Conservation (phyloP, 208 protist species). For the Crithidia sp. region DNA sequence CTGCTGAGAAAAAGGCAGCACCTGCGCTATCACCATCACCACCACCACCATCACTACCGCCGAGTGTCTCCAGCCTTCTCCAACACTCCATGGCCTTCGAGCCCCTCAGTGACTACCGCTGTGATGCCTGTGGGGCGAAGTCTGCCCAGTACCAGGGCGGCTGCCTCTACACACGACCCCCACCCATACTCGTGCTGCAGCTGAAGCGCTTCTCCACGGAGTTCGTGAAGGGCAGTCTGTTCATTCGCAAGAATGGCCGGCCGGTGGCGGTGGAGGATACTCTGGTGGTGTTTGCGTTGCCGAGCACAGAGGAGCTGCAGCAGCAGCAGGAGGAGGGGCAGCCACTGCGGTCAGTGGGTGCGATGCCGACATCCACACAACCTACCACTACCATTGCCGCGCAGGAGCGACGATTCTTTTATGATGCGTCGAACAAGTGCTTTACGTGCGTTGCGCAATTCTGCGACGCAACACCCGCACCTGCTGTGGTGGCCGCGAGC, state of each 20-base stretch:
- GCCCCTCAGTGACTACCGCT: constrained; percentile 62
- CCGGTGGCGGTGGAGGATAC: constrained; percentile 27
- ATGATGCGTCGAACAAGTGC: constrained; percentile 30
- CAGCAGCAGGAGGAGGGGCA: background rate
- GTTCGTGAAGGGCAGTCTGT: constrained; percentile 33
- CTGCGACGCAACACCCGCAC: too few relatives aligned
- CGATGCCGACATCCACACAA: too few relatives aligned
- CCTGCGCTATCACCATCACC: too few relatives aligned
- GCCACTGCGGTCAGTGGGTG: background rate
- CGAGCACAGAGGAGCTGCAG: constrained; percentile 23
- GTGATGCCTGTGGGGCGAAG: constrained; percentile 58
- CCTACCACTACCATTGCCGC: too few relatives aligned
- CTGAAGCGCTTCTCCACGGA: constrained; percentile 78
- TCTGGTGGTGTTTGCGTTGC: constrained; percentile 30
- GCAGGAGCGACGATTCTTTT: constrained; percentile 17
- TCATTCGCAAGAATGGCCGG: constrained; percentile 34
- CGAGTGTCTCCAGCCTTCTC: constrained; percentile 38
- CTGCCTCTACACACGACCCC: constrained; percentile 60
- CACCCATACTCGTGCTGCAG: constrained; percentile 68
- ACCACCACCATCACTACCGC: too few relatives aligned
- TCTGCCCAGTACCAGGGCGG: constrained; percentile 58
- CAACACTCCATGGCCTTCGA: constrained; percentile 52
- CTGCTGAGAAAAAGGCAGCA: too few relatives aligned
- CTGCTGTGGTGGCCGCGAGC: too few relatives aligned
- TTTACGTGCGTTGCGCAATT: constrained; percentile 14